Evolutionary conservation across 2,329 filamentous ascomycete genomes (phyloP).

Genomic region (Ustulina deusta): DNA sequence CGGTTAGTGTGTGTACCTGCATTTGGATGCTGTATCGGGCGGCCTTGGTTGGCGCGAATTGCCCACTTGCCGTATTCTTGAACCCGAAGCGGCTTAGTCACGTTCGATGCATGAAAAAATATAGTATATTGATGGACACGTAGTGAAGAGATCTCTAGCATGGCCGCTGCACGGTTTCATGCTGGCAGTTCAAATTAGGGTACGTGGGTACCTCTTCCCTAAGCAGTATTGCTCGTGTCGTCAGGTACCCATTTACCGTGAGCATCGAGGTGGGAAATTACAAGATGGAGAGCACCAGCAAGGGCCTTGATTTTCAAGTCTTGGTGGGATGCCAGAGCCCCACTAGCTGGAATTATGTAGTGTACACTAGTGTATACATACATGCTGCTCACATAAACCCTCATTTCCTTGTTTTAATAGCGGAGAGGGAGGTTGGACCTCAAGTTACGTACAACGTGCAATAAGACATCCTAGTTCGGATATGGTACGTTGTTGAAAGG

Average conservation of each 20-base stretch:
- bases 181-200: neutral
- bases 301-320: conserved; percentile 1
- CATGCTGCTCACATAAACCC: conserved; percentile 9
- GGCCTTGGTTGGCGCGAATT: conserved; percentile 15
- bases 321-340: conserved; percentile 1
- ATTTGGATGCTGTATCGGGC: conserved; percentile 20
- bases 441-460: neutral
- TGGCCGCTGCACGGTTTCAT: conserved; percentile 13
- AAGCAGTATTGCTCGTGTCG: neutral
- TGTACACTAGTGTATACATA: neutral
- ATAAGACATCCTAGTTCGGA: neutral
- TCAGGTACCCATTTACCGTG: neutral
- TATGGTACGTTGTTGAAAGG: no score
- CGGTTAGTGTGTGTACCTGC: conserved; percentile 35
- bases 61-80: conserved; percentile 26
- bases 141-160: conserved; percentile 2
- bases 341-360: neutral
- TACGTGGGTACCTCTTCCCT: neutral
- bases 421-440: conserved; percentile 1
- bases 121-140: conserved; percentile 21
- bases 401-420: conserved; percentile 23
- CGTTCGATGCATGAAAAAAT: conserved; percentile 34
- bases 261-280: neutral
- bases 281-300: neutral
- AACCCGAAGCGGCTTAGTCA: conserved; percentile 26